phyloP scores from a whole-genome alignment of 352 stramenopile species.

The Peronospora farinosa region DNA sequence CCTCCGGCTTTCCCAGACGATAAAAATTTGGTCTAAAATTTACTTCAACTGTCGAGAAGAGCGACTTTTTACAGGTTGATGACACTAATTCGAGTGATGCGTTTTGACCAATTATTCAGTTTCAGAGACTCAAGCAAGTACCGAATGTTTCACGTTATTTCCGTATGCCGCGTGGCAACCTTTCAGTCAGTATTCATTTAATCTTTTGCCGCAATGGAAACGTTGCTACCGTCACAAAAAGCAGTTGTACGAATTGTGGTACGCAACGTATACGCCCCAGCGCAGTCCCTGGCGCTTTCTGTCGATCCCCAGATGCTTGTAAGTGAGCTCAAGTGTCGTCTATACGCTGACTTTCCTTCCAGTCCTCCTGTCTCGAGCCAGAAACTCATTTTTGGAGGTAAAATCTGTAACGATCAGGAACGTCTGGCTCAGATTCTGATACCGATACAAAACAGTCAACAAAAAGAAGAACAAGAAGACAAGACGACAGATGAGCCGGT shows the following conservation, averaged over 20 bases:
- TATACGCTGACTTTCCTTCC: conserved; percentile 44
- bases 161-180: conserved; percentile 11
- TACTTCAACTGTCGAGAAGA: conserved; percentile 9
- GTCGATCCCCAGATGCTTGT: conserved; percentile 34
- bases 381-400: conserved; percentile 84
- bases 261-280: conserved; percentile 73
- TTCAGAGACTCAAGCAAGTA: too few relatives aligned
- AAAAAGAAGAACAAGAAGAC: conserved; percentile 1
- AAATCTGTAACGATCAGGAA: conserved; percentile 70
- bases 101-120: too few relatives aligned
- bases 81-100: too few relatives aligned
- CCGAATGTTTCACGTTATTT: neutral
- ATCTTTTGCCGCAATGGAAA: conserved; percentile 14
- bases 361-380: conserved; percentile 44
- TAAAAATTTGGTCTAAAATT: conserved; percentile 24
- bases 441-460: conserved; percentile 34
- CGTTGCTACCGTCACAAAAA: neutral
- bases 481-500: conserved; percentile 31
- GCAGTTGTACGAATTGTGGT: conserved; percentile 54
- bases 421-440: conserved; percentile 39
- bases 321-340: conserved; percentile 51
- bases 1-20: conserved; percentile 21
- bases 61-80: too few relatives aligned
- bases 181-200: neutral
- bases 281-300: conserved; percentile 45